Base-by-base conservation (phyloP, 345 rosid genomes). In the Rhodamnia argentea region DNA sequence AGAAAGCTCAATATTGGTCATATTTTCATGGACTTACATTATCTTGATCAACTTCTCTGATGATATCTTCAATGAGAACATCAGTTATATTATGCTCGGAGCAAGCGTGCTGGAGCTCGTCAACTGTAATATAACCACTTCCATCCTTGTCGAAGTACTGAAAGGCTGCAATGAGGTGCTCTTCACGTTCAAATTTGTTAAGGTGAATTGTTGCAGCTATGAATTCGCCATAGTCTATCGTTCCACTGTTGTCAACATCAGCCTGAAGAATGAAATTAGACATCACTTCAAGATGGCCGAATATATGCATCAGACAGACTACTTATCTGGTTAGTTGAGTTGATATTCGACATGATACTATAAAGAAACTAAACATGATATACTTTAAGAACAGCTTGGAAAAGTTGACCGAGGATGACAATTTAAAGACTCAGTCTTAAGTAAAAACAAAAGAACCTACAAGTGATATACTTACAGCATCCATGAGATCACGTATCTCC, bases 401-500 rank as follows among this genome's bases (percentile, higher is more conserved):
- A 70, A 70, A 37, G 47, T 18, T 70, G 78, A 70, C 78, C 1
- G 14, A 18, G 47, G 24, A 70, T 9, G 78, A 37, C 26, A 37
- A 37, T 10, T 70, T 37, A 70, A 70, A 32, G 26, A 70, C 26
- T 70, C 47, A 0, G 78, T 37, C 78, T 70, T 70, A 32, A 0
- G 2, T 70, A 70, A 70, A 70, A 57, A 58, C 54, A 58, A 82
- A 83, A 78, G 42, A 53, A 18, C 26, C 50, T 3, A 27, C 20
- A 10, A 42, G 59, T 47, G 29, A 32, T 60, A 24, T n/a, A 87
- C 94, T 92, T 94, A 97, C 99, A 32, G 99, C 99, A 90, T 94
- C 96, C 99, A 97, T 97, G 83, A 97, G 99, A 90, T 94, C 95
- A 58, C 99, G 97, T 75, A 97, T 97, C 91, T 97, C 99, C 4